Evolutionary conservation across 2,329 filamentous ascomycete genomes (phyloP), one percentile per base, ranked within the genome.

Genomic region (Penicillium sp.): DNA sequence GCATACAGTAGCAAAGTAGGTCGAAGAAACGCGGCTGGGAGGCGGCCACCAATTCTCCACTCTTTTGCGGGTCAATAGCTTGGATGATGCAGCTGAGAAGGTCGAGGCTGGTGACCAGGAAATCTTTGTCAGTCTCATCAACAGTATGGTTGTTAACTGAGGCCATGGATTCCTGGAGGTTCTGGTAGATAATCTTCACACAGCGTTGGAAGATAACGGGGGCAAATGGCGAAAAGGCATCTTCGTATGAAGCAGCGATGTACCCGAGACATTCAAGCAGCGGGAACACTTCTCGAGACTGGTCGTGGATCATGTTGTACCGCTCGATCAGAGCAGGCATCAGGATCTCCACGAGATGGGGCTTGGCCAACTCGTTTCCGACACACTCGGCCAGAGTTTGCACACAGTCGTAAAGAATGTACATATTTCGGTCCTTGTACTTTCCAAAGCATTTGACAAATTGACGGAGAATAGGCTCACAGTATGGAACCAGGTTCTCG

Each of bases 381-480:
- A 98, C 89, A 69, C 91, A 89, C 74, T 99, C 95, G 3, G 95
- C 95, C 56, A 99, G 81, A 0, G 95, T 99, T 78, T 99, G 95
- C 33, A 99, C 91, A 74, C 95, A 98, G 77, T 99, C 95, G 78
- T 99, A 99, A 33, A 99, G 85, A 54, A 98, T 96, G 79, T 96
- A 97, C 87, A 98, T 97, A 79, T 99, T 99, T 69, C 91, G 89
- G 76, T 98, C 93, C 82, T 99, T 98, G 85, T 98, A 99, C 76
- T 90, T 92, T 52, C 82, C 84, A 76, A 99, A 99, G 75, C 95
- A 99, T 59, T 84, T 82, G 52, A 97, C 92, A 69, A 93, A 98
- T 72, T 98, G 95, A 60, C 88, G 88, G 52, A 98, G 86, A 67
- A 99, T 98, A 26, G 93, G 90, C 27, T 88, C 84, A 68, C 91